Percentiles rank a stretch among this genome's conserved stretches.
Conservation (phyloP, 352 stramenopile genomes). For the Globisporangium ultimum region DNA sequence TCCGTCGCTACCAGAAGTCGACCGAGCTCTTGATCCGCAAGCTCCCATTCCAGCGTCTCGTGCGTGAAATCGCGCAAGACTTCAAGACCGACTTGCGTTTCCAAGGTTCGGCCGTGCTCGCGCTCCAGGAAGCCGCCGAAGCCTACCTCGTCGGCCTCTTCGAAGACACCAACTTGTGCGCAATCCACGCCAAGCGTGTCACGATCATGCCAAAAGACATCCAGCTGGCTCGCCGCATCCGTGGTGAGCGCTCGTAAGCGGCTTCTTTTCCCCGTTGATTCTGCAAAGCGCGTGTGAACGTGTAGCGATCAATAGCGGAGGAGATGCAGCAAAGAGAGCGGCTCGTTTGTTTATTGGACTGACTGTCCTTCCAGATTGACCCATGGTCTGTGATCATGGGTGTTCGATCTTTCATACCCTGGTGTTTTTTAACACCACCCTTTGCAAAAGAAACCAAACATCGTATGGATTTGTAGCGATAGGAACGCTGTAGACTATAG, state of each 20-base stretch:
- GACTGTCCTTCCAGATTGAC: neutral
- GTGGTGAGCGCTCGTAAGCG: constrained; percentile 83
- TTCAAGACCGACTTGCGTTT: constrained; percentile 90
- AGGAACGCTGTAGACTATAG: too few species aligned
- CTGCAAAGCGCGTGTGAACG: neutral
- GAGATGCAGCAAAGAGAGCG: neutral
- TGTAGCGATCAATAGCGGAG: neutral
- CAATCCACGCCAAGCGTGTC: constrained; percentile 92
- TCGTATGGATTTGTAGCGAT: neutral
- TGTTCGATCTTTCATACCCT: constrained; percentile 26
- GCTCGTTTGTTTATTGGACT: neutral
- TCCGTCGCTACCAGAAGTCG: constrained; percentile 95
- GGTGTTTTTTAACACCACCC: constrained; percentile 88
- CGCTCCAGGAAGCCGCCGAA: constrained; percentile 87
- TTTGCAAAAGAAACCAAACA: constrained; percentile 37
- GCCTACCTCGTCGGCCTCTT: constrained; percentile 80
- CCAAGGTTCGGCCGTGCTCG: constrained; percentile 82
- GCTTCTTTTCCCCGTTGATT: constrained; percentile 4
- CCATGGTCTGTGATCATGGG: neutral
- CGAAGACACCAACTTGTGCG: constrained; percentile 93
- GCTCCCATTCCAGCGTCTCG: constrained; percentile 96
- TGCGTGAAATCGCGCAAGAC: constrained; percentile 88
- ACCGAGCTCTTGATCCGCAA: constrained; percentile 96
- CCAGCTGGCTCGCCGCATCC: constrained; percentile 90
- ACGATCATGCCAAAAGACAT: constrained; percentile 96